phyloP scores from a whole-genome alignment of 2,329 filamentous ascomycete species.

The Ceratocystis colombiana region DNA sequence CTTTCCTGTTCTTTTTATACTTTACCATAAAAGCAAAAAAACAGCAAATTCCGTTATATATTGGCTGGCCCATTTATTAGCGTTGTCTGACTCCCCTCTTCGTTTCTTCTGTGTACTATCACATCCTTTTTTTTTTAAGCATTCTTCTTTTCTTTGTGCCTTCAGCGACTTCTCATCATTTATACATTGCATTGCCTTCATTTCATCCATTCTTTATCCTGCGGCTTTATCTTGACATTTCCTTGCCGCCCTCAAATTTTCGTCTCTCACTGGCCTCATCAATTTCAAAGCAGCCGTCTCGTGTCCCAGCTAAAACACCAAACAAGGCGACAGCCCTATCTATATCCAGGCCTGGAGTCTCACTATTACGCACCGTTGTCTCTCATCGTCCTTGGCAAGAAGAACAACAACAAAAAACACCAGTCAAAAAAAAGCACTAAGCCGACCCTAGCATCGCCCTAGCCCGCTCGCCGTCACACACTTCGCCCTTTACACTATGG shows the following conservation, averaged over 20 bases:
- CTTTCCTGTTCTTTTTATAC: slow-evolving; percentile 19
- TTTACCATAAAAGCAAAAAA: not conserved
- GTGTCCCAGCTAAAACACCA: not conserved
- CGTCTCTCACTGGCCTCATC: not conserved
- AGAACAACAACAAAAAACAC: no score
- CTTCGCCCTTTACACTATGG: not conserved
- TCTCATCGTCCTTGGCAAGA: no score
- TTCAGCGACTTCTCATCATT: not conserved
- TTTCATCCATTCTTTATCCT: not conserved
- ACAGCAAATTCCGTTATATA: not conserved
- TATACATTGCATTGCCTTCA: not conserved
- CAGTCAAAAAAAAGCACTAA: no score
- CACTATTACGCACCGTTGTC: no score
- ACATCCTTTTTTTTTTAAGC: not conserved
- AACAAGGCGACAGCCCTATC: not conserved
- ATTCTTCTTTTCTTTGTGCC: slow-evolving; percentile 6
- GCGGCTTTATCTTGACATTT: no score
- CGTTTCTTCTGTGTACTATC: slow-evolving; percentile 1
- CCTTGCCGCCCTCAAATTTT: not conserved
- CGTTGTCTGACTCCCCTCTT: not conserved
- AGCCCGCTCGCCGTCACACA: not conserved
- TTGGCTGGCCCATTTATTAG: slow-evolving; percentile 17
- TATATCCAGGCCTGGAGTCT: not conserved
- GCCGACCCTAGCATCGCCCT: not conserved
- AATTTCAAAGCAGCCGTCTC: not conserved